Evolutionary conservation across 495 filamentous ascomycete species (phyloP), one percentile per base, ranked within the genome.

Genomic region (Podospora bellae-mahoneyi): DNA sequence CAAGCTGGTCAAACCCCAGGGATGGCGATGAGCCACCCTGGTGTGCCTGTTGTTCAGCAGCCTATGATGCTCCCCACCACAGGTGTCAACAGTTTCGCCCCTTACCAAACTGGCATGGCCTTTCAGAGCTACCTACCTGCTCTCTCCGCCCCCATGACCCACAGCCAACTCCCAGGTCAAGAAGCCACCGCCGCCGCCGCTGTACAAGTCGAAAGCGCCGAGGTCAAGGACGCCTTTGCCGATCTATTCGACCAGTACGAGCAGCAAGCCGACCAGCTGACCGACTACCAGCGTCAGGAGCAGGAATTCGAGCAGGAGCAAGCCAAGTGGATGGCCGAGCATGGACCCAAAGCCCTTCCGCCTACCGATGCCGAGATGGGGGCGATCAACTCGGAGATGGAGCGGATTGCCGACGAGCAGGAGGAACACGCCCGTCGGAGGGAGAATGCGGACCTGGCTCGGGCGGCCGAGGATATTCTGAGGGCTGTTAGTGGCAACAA

Each of bases 381-480:
- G 19, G 39, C n/a, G 23, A 69, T 71, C 20, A 64, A 69, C 34
- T 39, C 62, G 53, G 39, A 71, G 27, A 34, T 71, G 13, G 68
- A 75, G 66, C 19, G 58, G 28, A 62, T 74, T 26, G 69, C 77
- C 15, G 59, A 66, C 19, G 69, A 75, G 30, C 68, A 39, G 20
- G 30, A 63, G 54, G 67, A 73, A 32, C 39, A 48, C 13, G 13
- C 39, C 39, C 39, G 39, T 48, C 54, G 57, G 32, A 64, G 66
- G 23, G 53, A 71, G n/a, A 70, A 72, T 60, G 66, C 75, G 27
- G 77, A 81, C 20, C 71, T 84, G 1, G 79, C 79, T 9, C 69
- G 63, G 19, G 81, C 80, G 0, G 82, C 82, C 23, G 72, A 73
- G 53, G 71, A 77, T 26, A 80, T 84, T 32, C 66, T 84, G 28